Conservation (phyloP, 805 yeast genomes). For the Phaffomyces opuntiae region DNA sequence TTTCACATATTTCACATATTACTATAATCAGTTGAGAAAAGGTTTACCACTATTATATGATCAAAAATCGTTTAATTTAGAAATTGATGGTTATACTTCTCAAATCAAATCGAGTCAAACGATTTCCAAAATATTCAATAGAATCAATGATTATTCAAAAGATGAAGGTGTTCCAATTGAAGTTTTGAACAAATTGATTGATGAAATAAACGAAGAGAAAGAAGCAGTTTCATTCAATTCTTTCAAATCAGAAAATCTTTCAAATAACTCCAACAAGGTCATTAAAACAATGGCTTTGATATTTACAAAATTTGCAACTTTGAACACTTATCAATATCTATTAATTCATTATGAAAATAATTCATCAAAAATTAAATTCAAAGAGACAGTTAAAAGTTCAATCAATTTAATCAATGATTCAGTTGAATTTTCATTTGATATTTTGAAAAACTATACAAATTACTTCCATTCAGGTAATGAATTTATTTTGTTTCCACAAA, state of each 20-base stretch:
- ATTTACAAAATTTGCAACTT: conserved; percentile 9
- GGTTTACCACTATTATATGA: conserved; percentile 17
- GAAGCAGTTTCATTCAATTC: conserved; percentile 4
- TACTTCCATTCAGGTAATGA: conserved; percentile 19
- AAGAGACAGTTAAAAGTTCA: neutral
- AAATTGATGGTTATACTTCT: conserved; percentile 2
- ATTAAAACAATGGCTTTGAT: conserved; percentile 7
- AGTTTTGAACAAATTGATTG: conserved; percentile 1
- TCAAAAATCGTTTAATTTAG: conserved; percentile 15
- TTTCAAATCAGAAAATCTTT: conserved; percentile 8
- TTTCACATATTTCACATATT: conserved; percentile 13
- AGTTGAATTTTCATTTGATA: conserved; percentile 14
- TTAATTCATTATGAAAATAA: conserved; percentile 17
- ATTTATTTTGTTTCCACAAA: conserved; percentile 8
- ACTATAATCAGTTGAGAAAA: conserved; percentile 6
- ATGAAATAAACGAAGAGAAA: conserved; percentile 3
- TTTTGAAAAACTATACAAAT: conserved; percentile 12
- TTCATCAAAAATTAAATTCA: conserved; percentile 7
- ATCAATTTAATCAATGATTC: conserved; percentile 3
- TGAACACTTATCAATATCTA: conserved; percentile 3
- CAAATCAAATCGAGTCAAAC: conserved; percentile 6
- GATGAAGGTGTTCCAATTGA: conserved; percentile 5
- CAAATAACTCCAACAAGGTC: conserved; percentile 10
- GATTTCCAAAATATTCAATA: conserved; percentile 4
- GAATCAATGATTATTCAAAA: conserved; percentile 5